Conservation (phyloP, 257 asterid genomes). For the Solanum virginianum region DNA sequence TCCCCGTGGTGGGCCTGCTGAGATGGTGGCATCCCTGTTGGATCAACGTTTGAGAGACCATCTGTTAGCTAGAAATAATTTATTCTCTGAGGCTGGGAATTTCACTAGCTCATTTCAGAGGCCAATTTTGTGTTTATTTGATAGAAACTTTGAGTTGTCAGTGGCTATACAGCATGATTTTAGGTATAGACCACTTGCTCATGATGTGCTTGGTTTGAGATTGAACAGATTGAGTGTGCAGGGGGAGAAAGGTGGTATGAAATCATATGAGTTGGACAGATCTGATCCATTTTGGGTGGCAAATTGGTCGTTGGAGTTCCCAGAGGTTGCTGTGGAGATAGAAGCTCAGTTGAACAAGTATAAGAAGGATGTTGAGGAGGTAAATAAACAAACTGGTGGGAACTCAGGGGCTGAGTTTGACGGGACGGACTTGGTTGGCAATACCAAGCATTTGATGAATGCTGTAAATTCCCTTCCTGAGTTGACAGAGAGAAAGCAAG, state of each 20-base stretch:
- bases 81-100: constrained; percentile 71
- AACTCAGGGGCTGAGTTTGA: constrained; percentile 75
- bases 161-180: constrained; percentile 90
- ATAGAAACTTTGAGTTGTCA: constrained; percentile 83
- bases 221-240: constrained; percentile 79
- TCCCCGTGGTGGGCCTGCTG: constrained; percentile 97
- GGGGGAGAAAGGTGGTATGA: constrained; percentile 84
- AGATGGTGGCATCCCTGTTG: constrained; percentile 85
- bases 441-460: constrained; percentile 89
- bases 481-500: constrained; percentile 77
- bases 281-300: constrained; percentile 84
- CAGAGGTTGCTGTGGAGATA: constrained; percentile 85
- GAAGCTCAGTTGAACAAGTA: constrained; percentile 76
- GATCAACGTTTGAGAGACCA: constrained; percentile 91
- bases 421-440: constrained; percentile 74
- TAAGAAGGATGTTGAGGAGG: constrained; percentile 87
- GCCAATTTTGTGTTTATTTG: constrained; percentile 85
- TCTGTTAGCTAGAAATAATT: constrained; percentile 73
- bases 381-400: constrained; percentile 82
- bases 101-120: constrained; percentile 82
- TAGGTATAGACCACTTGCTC: constrained; percentile 92
- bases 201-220: constrained; percentile 89
- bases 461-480: constrained; percentile 96
- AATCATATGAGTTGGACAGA: constrained; percentile 66
- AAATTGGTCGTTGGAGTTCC: constrained; percentile 70